Percentiles rank a stretch among this genome's conserved stretches.
Evolutionary conservation across 768 basidiomycete species (phyloP).

Genomic region (Auriculariales sp.): DNA sequence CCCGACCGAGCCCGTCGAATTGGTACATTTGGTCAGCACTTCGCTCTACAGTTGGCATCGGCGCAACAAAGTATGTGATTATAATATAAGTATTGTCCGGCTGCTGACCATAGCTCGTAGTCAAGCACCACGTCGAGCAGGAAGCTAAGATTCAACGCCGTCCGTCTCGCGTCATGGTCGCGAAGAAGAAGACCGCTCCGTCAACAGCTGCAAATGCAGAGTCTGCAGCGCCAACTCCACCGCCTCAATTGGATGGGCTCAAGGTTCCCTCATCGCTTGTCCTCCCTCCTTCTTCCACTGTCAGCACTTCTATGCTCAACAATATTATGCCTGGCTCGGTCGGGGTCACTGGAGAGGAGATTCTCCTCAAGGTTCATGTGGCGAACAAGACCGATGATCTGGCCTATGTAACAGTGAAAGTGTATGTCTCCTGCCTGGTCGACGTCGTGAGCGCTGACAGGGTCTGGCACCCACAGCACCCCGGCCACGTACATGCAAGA

Average conservation of each 20-base stretch:
- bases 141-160: constrained; percentile 73
- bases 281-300: neutral
- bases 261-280: neutral
- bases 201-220: constrained; percentile 18
- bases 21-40: neutral
- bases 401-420: constrained; percentile 81
- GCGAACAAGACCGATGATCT: constrained; percentile 68
- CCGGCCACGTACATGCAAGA: constrained; percentile 97
- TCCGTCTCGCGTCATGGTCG: constrained; percentile 54
- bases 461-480: constrained; percentile 48
- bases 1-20: constrained; percentile 50
- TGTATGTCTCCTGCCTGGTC: too few relatives aligned
- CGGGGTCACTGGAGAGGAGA: neutral
- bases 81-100: neutral
- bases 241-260: too few relatives aligned
- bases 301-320: neutral
- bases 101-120: constrained; percentile 9
- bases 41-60: neutral
- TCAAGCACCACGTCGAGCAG: constrained; percentile 65
- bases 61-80: constrained; percentile 42
- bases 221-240: too few relatives aligned
- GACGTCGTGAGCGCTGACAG: too few relatives aligned
- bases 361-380: constrained; percentile 19
- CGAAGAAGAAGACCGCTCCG: constrained; percentile 37
- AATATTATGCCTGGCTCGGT: neutral